Evolutionary conservation across 805 yeast species (phyloP), one percentile per base, ranked within the genome.

Genomic region (Cyberlindnera xylosilytica): DNA sequence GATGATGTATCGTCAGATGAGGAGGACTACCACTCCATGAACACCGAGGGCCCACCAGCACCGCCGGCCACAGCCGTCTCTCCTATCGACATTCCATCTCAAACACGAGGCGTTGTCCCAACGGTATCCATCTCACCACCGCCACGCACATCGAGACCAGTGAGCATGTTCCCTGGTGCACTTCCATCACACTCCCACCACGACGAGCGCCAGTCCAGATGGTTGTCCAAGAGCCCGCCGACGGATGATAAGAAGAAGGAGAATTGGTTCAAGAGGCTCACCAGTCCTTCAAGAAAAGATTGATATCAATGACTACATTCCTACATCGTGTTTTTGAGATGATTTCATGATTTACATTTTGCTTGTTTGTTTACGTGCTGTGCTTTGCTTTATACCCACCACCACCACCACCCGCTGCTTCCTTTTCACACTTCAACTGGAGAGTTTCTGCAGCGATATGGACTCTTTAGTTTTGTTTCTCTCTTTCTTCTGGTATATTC

Each of bases 201-300:
- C 8, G 58, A 49, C 17, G 65, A 61, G n/a, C 47, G 68, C 39
- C 54, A 52, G 24, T 49, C 63, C 1, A 52, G 66, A 38, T 61
- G 64, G 65, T 6, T 13, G 11, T 20, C 39, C 3, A 39, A 34
- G 19, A 29, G 32, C 17, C 42, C 46, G 29, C 41, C 44, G 8
- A 19, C 27, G 16, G 45, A 38, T 18, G 51, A 39, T 22, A 49
- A 47, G 42, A 46, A 46, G 39, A 42, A 40, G 28, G 50, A 44
- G 19, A 62, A 68, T 6, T 75, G 79, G 79, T 69, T 73, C 46
- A 70, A 62, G 42, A 64, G 70, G 49, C 47, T 72, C 35, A 66
- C 71, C 41, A 62, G 69, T 34, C 55, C 65, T 22, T 68, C 72
- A 6, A 54, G 69, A 42, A 44, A 26, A 13, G 29, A 26, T 12